Conservation (phyloP, 345 rosid genomes). For the Pugionium cornutum region DNA sequence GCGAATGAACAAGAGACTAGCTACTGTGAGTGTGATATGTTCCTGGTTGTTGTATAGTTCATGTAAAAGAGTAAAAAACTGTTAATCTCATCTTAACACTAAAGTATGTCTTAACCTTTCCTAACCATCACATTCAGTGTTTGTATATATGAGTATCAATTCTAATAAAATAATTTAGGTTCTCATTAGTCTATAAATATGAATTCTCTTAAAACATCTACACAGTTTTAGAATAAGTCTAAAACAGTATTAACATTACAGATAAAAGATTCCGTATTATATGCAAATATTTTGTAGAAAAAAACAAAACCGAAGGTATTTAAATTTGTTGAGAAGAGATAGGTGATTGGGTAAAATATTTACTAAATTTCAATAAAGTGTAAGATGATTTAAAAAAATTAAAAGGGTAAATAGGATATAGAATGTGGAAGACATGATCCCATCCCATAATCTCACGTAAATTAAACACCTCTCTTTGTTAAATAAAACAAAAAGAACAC, state of each 20-base stretch:
- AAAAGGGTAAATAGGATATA: slow-evolving; percentile 18
- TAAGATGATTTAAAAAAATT: background rate
- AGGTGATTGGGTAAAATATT: background rate
- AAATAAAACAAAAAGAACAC: too few relatives aligned
- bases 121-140: slow-evolving; percentile 29
- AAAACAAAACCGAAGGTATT: background rate
- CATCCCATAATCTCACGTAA: slow-evolving; percentile 43
- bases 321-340: too few relatives aligned
- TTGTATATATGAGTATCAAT: slow-evolving; percentile 22
- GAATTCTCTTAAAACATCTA: too few relatives aligned
- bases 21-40: slow-evolving; percentile 17
- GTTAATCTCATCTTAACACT: slow-evolving; percentile 11
- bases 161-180: background rate
- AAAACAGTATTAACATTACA: too few relatives aligned
- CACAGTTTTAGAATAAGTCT: too few relatives aligned
- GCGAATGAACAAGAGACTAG: slow-evolving; percentile 34
- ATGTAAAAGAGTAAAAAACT: background rate
- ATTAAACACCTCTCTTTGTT: slow-evolving; percentile 16
- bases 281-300: too few relatives aligned
- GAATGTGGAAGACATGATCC: slow-evolving; percentile 37
- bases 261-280: too few relatives aligned
- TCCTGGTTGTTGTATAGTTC: slow-evolving; percentile 27
- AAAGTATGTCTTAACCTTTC: slow-evolving; percentile 18
- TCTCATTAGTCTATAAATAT: slow-evolving; percentile 25
- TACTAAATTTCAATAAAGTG: slow-evolving; percentile 2